phyloP scores from a whole-genome alignment of 768 basidiomycete genomes.

The Leccinum pellstonianum region DNA sequence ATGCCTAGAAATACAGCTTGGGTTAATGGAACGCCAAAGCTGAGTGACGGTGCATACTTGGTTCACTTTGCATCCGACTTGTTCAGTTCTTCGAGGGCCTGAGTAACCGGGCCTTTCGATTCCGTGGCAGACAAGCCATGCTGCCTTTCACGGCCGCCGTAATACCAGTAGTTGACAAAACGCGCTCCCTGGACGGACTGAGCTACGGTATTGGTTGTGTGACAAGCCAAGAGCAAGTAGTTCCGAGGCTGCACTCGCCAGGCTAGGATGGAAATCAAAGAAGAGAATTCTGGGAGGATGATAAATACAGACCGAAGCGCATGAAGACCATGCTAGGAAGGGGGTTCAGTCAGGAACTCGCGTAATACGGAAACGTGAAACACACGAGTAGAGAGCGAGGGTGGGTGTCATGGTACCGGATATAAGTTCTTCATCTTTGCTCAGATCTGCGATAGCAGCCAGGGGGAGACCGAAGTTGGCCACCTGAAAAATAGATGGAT shows the following conservation, averaged over 20 bases:
- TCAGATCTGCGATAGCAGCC: conserved; percentile 87
- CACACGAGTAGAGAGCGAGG: conserved; percentile 89
- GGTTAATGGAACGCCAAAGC: not conserved
- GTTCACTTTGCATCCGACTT: conserved; percentile 30
- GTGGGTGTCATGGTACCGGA: conserved; percentile 97
- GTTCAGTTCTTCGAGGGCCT: conserved; percentile 46
- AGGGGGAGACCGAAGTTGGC: conserved; percentile 99
- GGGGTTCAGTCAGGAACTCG: conserved; percentile 11
- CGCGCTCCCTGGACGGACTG: conserved; percentile 82
- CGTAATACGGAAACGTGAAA: conserved; percentile 24
- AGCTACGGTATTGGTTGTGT: conserved; percentile 86
- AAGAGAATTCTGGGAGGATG: not conserved
- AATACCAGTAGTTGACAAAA: conserved; percentile 89
- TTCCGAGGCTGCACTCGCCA: conserved; percentile 97
- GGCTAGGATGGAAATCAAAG: conserved; percentile 45
- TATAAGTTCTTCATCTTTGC: conserved; percentile 94
- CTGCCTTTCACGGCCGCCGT: conserved; percentile 81
- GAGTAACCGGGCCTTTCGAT: conserved; percentile 43
- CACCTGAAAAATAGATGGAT: conserved; percentile 49
- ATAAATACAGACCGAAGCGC: conserved; percentile 69
- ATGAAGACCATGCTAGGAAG: conserved; percentile 74
- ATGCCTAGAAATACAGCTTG: conserved; percentile 7
- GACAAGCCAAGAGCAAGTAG: conserved; percentile 93
- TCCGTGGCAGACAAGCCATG: conserved; percentile 38
- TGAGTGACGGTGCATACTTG: not conserved